Conservation (phyloP, 805 yeast genomes). For the Trichomonascus vanleenenianus region DNA sequence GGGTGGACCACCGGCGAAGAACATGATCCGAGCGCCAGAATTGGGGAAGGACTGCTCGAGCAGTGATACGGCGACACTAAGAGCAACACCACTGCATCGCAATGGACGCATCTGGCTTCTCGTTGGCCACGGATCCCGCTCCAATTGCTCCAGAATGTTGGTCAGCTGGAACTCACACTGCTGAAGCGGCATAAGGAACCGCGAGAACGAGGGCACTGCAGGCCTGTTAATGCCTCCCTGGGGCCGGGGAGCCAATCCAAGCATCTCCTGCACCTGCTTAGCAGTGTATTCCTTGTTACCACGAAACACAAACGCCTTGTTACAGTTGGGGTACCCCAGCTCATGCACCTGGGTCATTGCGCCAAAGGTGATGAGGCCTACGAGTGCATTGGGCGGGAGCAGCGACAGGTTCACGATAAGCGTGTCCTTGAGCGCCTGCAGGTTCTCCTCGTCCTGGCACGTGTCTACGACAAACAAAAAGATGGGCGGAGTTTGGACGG, state of each 20-base stretch:
- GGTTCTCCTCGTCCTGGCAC: slow-evolving; percentile 82
- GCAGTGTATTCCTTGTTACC: slow-evolving; percentile 77
- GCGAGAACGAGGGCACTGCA: slow-evolving; percentile 36
- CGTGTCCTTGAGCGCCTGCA: slow-evolving; percentile 76
- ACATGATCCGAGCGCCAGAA: slow-evolving; percentile 76
- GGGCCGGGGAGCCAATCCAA: slow-evolving; percentile 38
- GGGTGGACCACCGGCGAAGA: slow-evolving; percentile 93
- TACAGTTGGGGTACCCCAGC: slow-evolving; percentile 56
- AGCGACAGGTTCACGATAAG: slow-evolving; percentile 66
- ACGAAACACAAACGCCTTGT: slow-evolving; percentile 72
- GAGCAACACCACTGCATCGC: slow-evolving; percentile 89
- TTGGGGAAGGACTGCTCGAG: slow-evolving; percentile 72
- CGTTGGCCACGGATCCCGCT: slow-evolving; percentile 83
- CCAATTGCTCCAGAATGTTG: slow-evolving; percentile 66
- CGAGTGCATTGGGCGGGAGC: slow-evolving; percentile 82
- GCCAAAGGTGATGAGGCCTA: slow-evolving; percentile 84
- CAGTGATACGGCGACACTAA: slow-evolving; percentile 73
- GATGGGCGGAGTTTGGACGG: slow-evolving; percentile 77
- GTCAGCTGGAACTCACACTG: slow-evolving; percentile 79
- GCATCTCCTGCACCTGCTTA: slow-evolving; percentile 51
- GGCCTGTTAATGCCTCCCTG: slow-evolving; percentile 28
- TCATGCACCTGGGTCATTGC: slow-evolving; percentile 89
- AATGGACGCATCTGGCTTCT: slow-evolving; percentile 77
- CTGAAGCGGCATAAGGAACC: slow-evolving; percentile 67
- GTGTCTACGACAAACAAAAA: slow-evolving; percentile 80